A percentile compares a stretch with the other conserved stretches of the same genome.
Evolutionary conservation across 2,329 filamentous ascomycete genomes (phyloP).

Genomic region (Fusarium sp.): DNA sequence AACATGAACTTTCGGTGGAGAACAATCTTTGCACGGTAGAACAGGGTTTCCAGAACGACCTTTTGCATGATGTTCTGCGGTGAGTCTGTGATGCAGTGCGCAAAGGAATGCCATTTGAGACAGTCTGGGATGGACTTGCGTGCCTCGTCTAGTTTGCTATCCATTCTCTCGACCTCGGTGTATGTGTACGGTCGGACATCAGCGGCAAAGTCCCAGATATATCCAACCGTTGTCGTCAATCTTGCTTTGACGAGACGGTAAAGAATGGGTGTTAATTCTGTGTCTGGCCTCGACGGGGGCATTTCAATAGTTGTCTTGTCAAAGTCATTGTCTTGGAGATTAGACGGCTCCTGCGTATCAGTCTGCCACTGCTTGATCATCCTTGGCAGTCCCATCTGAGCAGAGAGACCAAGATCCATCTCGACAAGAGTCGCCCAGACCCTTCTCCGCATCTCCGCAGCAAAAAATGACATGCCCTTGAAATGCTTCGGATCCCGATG

Average conservation of each 20-base stretch:
- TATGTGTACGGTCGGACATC: slow-evolving; percentile 2
- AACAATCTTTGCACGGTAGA: slow-evolving; percentile 7
- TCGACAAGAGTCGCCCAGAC: slow-evolving; percentile 53
- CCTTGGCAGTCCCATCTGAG: slow-evolving; percentile 57
- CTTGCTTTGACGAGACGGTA: slow-evolving; percentile 16
- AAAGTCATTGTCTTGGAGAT: slow-evolving; percentile 56
- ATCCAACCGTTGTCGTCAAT: not conserved
- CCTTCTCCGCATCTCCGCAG: slow-evolving; percentile 57
- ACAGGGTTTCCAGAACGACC: not conserved
- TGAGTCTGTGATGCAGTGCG: not conserved
- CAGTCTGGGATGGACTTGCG: not conserved
- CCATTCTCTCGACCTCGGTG: slow-evolving; percentile 2
- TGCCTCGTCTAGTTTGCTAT: not conserved
- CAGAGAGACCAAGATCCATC: slow-evolving; percentile 54
- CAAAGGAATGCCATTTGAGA: slow-evolving; percentile 6
- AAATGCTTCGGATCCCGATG: slow-evolving; percentile 57
- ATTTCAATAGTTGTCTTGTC: slow-evolving; percentile 26
- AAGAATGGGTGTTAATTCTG: not conserved
- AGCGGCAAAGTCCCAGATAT: slow-evolving; percentile 5
- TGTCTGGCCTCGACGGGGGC: not conserved
- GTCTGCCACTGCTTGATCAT: slow-evolving; percentile 52
- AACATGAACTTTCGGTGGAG: slow-evolving; percentile 14
- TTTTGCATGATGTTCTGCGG: slow-evolving; percentile 13
- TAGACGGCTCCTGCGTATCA: slow-evolving; percentile 55
- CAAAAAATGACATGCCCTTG: slow-evolving; percentile 49